Base-by-base conservation (phyloP, 2,329 filamentous ascomycete genomes). In the Fusarium illudens region DNA sequence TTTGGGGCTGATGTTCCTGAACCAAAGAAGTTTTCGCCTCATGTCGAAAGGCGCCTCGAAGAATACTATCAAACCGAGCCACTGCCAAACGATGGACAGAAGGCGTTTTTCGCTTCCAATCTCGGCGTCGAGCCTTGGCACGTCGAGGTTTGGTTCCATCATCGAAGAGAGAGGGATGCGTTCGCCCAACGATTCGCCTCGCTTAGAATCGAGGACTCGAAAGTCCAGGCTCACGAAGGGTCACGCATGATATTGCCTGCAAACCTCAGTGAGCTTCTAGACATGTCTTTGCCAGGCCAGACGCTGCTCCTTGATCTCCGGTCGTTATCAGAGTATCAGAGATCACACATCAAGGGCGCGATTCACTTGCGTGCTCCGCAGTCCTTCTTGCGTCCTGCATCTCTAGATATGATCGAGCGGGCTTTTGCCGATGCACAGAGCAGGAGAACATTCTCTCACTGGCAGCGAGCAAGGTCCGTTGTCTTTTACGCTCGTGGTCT, bases 121-220 rank as follows among this genome's bases (percentile, higher is more conserved):
- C 75, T 87, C 3, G 83, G 84, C 13, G 82, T 86, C 22, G 84
- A 87, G 58, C 79, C 81, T 4, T 76, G 78, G 49, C 83, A 87
- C 64, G 79, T 88, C 27, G 80, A 85, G 59, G 80, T 85, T 56
- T 88, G 86, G 86, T 87, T 87, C 70, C 81, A 84, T 62, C 83
- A 86, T 61, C 82, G 84, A 19, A 80, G 84, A 29, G 81, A 86
- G 51, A 81, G 81, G 50, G 84, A 86, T 63, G 75, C 79, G 17
- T 80, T 84, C 30, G 78, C 77, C 3, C 78, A 79, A 63, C 82
- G 81, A 49, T 75, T 86, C 6, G 82, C 83, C 33, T 80, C 76
- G 34, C 77, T 86, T 20, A 79, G 75, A 42, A 76, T 82, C 34
- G 79, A 79, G 19, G 79, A 82, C 25, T 71, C 75, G 8, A 73